Conservation (phyloP, 2,329 filamentous ascomycete species). For the Epichloe bromicola region DNA sequence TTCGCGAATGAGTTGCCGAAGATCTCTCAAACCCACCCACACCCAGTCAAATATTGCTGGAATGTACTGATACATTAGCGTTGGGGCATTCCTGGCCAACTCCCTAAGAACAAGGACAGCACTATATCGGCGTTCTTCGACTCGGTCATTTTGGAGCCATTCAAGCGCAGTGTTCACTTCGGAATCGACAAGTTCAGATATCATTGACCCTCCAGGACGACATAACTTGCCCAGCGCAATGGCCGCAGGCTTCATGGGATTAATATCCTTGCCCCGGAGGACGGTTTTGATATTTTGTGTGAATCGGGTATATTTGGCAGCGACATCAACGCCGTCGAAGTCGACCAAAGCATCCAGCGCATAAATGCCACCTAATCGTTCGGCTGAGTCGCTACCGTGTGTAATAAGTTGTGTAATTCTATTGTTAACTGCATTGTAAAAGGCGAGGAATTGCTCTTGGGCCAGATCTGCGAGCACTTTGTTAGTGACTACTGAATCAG, state of each 20-base stretch:
- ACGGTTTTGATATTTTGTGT: conserved; percentile 80
- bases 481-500: neutral
- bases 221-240: conserved; percentile 82
- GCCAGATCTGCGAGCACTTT: conserved; percentile 47
- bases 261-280: conserved; percentile 79
- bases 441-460: conserved; percentile 58
- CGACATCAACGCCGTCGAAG: conserved; percentile 88
- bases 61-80: conserved; percentile 89
- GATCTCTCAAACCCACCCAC: conserved; percentile 86
- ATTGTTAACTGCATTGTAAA: conserved; percentile 44
- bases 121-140: conserved; percentile 86
- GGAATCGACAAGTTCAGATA: conserved; percentile 89
- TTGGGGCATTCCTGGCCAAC: conserved; percentile 83
- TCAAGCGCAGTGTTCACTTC: conserved; percentile 94
- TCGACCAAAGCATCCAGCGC: conserved; percentile 89
- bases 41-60: conserved; percentile 92
- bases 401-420: conserved; percentile 56
- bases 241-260: conserved; percentile 81
- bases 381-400: conserved; percentile 73
- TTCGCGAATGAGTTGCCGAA: conserved; percentile 79
- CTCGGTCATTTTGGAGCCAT: conserved; percentile 89
- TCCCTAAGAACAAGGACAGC: conserved; percentile 85
- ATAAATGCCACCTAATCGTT: conserved; percentile 83
- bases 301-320: conserved; percentile 88
- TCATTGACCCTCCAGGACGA: conserved; percentile 81